Evolutionary conservation across 2,329 filamentous ascomycete species (phyloP).

Genomic region (Fusarium temperatum): DNA sequence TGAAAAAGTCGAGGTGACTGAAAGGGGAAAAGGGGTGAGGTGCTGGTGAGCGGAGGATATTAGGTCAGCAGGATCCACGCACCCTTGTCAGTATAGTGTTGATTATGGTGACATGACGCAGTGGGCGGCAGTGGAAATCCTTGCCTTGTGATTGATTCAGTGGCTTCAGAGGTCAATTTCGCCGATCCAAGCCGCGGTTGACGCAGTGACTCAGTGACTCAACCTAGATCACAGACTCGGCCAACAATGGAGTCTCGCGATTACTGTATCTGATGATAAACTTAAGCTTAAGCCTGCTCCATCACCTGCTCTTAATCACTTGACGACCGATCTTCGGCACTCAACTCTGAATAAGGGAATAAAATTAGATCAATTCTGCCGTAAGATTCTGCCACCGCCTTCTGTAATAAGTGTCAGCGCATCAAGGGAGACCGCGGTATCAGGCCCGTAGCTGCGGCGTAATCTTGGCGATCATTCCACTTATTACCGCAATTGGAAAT

Average conservation of each 20-base stretch:
- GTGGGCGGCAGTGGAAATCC: not conserved
- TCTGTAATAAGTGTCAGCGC: not conserved
- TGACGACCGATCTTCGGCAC: not conserved
- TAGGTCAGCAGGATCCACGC: conserved; percentile 22
- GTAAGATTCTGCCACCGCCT: not conserved
- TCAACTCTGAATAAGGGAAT: not conserved
- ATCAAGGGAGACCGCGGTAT: not conserved
- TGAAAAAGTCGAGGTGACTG: conserved; percentile 9
- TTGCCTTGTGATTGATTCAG: not conserved
- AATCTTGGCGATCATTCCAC: conserved; percentile 15
- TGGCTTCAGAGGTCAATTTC: not conserved
- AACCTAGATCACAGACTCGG: not conserved
- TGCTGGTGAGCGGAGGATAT: not conserved
- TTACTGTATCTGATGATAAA: not conserved
- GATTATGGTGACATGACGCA: not conserved
- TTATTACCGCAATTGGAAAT: conserved; percentile 6
- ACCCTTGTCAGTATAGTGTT: not conserved
- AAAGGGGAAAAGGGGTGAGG: conserved; percentile 27
- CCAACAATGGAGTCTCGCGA: not conserved
- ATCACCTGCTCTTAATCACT: not conserved
- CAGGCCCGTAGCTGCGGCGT: not conserved
- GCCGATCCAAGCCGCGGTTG: not conserved
- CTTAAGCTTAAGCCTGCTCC: not conserved
- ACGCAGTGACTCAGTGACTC: not conserved
- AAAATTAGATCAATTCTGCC: not conserved